These are phyloP conservation scores for Ustilago hordei DNA, from an alignment of 1,284 basidiomycete species.

Conservation along the genomic window DNA sequence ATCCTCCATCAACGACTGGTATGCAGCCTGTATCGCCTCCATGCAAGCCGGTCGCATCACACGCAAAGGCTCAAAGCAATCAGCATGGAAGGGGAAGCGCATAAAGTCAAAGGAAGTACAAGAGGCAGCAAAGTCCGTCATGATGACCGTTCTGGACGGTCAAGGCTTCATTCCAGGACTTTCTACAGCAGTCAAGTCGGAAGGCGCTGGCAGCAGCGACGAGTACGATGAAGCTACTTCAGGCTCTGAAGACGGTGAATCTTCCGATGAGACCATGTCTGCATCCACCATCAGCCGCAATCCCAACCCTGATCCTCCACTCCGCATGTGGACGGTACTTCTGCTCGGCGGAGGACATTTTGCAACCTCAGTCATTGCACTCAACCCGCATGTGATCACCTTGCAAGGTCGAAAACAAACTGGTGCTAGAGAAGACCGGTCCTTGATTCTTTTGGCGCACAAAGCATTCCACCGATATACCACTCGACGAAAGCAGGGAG, in stretches of 20 bases:
- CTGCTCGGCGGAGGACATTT: slow-evolving; percentile 98
- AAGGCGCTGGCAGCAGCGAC: slow-evolving; percentile 27
- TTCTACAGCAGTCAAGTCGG: slow-evolving; percentile 23
- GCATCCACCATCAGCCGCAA: slow-evolving; percentile 33
- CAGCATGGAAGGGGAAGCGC: slow-evolving; percentile 59
- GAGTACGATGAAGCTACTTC: slow-evolving; percentile 37
- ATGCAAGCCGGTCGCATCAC: slow-evolving; percentile 64
- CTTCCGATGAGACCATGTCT: slow-evolving; percentile 21
- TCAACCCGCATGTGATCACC: slow-evolving; percentile 68
- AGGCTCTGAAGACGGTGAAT: slow-evolving; percentile 24
- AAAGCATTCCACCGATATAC: slow-evolving; percentile 99
- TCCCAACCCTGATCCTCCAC: slow-evolving; percentile 49
- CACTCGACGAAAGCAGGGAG: slow-evolving; percentile 96
- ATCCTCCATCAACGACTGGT: slow-evolving; percentile 28
- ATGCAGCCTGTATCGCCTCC: slow-evolving; percentile 72
- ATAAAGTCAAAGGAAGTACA: slow-evolving; percentile 61
- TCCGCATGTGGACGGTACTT: slow-evolving; percentile 87
- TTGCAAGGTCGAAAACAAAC: slow-evolving; percentile 29
- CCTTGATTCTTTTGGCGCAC: slow-evolving; percentile 81
- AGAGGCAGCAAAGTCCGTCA: slow-evolving; percentile 53
- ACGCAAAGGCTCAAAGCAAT: slow-evolving; percentile 45
- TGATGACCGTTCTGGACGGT: slow-evolving; percentile 62
- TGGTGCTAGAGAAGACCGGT: slow-evolving; percentile 43
- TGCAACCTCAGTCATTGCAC: slow-evolving; percentile 85
- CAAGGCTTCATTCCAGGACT: slow-evolving; percentile 51